phyloP scores from a whole-genome alignment of 257 asterid genomes.

The Solanum paucissectum region DNA sequence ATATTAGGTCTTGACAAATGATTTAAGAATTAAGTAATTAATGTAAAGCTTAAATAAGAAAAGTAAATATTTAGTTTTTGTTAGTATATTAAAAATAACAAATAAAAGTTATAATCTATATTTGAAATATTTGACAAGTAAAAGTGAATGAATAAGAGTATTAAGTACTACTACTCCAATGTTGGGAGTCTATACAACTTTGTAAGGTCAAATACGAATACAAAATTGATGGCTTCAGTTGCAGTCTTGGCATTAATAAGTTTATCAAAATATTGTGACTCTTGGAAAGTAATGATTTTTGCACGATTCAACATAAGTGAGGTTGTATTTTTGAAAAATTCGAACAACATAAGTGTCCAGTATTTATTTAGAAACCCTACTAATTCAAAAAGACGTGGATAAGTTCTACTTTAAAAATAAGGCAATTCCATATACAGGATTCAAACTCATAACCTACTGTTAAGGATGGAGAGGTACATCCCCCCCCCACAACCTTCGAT shows the following conservation, averaged over 20 bases:
- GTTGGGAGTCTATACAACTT: too few species aligned
- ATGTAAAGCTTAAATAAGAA: neutral
- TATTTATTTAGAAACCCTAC: neutral
- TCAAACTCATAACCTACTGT: neutral
- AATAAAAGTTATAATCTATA: too few species aligned
- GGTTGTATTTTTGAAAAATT: neutral
- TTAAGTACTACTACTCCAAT: neutral
- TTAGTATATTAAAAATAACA: neutral
- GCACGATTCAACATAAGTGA: neutral
- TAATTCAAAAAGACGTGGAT: neutral
- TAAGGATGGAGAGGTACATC: neutral
- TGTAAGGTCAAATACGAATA: neutral
- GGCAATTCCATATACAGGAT: neutral
- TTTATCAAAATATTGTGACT: neutral
- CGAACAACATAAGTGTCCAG: accelerated
- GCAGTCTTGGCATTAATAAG: neutral
- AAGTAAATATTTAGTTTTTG: too few species aligned
- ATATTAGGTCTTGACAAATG: neutral
- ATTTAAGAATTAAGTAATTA: neutral
- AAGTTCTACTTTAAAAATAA: neutral
- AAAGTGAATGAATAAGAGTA: too few species aligned
- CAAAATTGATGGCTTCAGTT: neutral
- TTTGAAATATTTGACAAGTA: too few species aligned
- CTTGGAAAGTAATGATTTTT: neutral
- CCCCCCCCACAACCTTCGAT: neutral